Conservation (phyloP, 495 filamentous ascomycete species). For the Aspergillus ellipticus region DNA sequence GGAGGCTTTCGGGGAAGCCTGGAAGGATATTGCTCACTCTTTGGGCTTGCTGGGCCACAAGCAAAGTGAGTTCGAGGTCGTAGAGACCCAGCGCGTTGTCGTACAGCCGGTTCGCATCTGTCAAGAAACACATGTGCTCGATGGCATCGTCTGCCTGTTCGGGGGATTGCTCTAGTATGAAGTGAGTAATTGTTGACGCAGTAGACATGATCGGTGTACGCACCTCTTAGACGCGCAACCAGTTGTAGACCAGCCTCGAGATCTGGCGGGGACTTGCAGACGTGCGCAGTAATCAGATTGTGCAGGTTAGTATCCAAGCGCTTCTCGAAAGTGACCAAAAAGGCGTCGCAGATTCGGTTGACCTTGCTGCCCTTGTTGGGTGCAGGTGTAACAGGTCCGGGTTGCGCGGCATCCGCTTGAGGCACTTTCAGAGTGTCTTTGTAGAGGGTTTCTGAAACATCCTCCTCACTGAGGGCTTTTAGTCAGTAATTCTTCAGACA, state of each 20-base stretch:
- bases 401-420: constrained; percentile 16
- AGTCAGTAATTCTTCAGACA: constrained; percentile 11
- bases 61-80: constrained; percentile 80
- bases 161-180: constrained; percentile 49
- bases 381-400: neutral
- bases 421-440: constrained; percentile 63
- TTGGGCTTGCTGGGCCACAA: constrained; percentile 94
- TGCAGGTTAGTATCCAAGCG: constrained; percentile 70
- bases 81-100: constrained; percentile 88
- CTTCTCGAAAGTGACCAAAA: constrained; percentile 62
- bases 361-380: constrained; percentile 58
- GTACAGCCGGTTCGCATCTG: constrained; percentile 89
- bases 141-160: constrained; percentile 77
- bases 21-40: constrained; percentile 44
- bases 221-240: constrained; percentile 67
- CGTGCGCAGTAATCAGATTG: constrained; percentile 89
- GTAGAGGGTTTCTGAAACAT: constrained; percentile 93
- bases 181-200: constrained; percentile 15
- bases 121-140: constrained; percentile 94
- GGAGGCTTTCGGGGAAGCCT: neutral
- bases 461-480: constrained; percentile 64
- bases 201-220: constrained; percentile 8
- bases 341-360: constrained; percentile 85
- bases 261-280: constrained; percentile 88
- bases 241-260: constrained; percentile 80